These are phyloP conservation scores for Mortierella sp. DNA, from an alignment of 371 early-diverging fungal species.

Conservation along the genomic window DNA sequence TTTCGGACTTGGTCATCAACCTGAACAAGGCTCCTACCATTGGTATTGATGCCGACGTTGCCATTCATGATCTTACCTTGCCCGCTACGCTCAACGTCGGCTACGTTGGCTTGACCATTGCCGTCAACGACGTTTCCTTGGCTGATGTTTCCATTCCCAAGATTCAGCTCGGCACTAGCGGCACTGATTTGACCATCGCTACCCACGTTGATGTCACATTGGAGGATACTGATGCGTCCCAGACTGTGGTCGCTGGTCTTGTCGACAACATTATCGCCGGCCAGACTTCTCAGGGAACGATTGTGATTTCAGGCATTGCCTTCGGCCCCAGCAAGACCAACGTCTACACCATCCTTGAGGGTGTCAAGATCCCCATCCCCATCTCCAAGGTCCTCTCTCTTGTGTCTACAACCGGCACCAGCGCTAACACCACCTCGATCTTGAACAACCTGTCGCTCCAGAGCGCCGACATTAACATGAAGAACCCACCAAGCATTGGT, in stretches of 20 bases:
- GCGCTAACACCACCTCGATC: slow-evolving; percentile 31
- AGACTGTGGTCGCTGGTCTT: slow-evolving; percentile 47
- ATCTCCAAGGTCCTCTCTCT: slow-evolving; percentile 46
- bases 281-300: slow-evolving; percentile 35
- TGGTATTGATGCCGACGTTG: slow-evolving; percentile 47
- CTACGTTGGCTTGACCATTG: slow-evolving; percentile 46
- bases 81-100: slow-evolving; percentile 45
- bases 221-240: slow-evolving; percentile 35
- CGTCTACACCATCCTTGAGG: slow-evolving; percentile 41
- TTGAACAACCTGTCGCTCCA: slow-evolving; percentile 36
- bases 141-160: slow-evolving; percentile 41
- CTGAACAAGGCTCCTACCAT: slow-evolving; percentile 53
- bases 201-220: slow-evolving; percentile 41
- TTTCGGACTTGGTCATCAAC: slow-evolving; percentile 46
- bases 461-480: slow-evolving; percentile 55
- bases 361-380: slow-evolving; percentile 43
- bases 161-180: slow-evolving; percentile 39
- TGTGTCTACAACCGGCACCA: slow-evolving; percentile 22
- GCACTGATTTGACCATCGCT: slow-evolving; percentile 36
- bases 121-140: slow-evolving; percentile 24
- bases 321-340: slow-evolving; percentile 52
- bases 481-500: slow-evolving; percentile 55
- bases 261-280: slow-evolving; percentile 48
- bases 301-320: slow-evolving; percentile 41
- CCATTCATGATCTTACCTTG: slow-evolving; percentile 37